Evolutionary conservation across 257 asterid species (phyloP), one percentile per base, ranked within the genome.

Genomic region (Nicotiana paniculata): DNA sequence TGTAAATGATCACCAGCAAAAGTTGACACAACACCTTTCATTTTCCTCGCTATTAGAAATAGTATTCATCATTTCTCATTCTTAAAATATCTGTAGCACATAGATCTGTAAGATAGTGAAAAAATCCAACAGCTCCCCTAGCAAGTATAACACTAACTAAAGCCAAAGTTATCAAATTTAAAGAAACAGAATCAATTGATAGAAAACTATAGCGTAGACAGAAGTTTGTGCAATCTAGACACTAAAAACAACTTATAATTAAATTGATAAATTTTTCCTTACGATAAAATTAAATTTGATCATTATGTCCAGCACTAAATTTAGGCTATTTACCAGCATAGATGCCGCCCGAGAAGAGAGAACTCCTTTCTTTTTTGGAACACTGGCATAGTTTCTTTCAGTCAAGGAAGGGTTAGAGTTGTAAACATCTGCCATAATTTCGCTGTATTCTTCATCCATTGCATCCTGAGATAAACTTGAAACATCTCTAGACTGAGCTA

Each of bases 311-410:
- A 72, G 39, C 39, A 5, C 59, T 46, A 6, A 70, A 72, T 21
- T 21, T 72, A 24, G 78, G 79, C 79, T 70, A 70, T 70, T 89
- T 91, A 96, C 99, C 97, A 96, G 90, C 99, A 96, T 96, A 63
- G 97, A 92, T 46, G 97, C 97, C 68, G 99, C 99, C 70, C 99
- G 94, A 84, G 77, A 61, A 33, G 99, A 90, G 84, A 96, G 95
- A 82, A 62, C 90, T 81, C 98, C 98, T 88, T 92, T 97, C 91
- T 89, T 93, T 88, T 89, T 91, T 26, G 93, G 84, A 84, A 81
- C 77, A 82, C 55, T 82, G 81, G 83, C 69, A 61, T 61, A n/a
- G 83, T 83, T 89, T 83, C 83, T 89, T 85, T 85, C 89, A 82
- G 84, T 81, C 80, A 81, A 83, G 48, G 81, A 64, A 77, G 90